Base-by-base conservation (phyloP, 2,329 filamentous ascomycete species). In the Aureobasidium namibiae region DNA sequence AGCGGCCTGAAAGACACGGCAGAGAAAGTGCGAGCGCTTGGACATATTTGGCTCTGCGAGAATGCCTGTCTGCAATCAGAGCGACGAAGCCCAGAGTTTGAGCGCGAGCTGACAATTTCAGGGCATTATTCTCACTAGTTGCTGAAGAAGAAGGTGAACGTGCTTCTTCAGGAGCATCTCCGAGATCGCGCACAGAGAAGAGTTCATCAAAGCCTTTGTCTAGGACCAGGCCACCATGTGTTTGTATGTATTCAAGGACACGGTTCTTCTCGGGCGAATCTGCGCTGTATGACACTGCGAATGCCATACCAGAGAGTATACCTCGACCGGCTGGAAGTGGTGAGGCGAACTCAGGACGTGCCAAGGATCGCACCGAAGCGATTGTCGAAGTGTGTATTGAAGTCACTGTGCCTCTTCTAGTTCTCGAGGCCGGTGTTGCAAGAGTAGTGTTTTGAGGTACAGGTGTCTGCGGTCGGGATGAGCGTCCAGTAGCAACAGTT, bases 11-110 rank as follows among this genome's bases (percentile, higher is more conserved):
- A 1, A 99, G 78, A 67, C 92, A 96, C 0, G 94, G 94, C 0
- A 99, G 74, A 0, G 90, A 90, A 0, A 99, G 81, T 0, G 94
- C 92, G 2, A 99, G 81, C 0, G 94, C 94, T 74, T 97, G 92
- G 80, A 97, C 89, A 71, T 94, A 96, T 70, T 97, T 99, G 52
- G 86, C 83, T 63, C 90, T 91, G 48, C 92, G 85, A 7, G 89
- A 94, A 70, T 96, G 88, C 4, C 84, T 82, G 67, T 97, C 90
- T 0, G 92, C 87, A 61, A 99, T 89, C 14, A 97, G 76, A 4
- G 90, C 92, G 0, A 89, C 85, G 68, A 99, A 97, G 0, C 89
- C 87, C 1, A 85, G 76, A 1, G 80, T 74, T 36, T 75, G 67
- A 23, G 81, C 81, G 23, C 76, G 71, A 11, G 76, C 64, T 1